These are phyloP conservation scores for Gossypium aridum DNA, from an alignment of 441 rosid species.

Conservation along the genomic window DNA sequence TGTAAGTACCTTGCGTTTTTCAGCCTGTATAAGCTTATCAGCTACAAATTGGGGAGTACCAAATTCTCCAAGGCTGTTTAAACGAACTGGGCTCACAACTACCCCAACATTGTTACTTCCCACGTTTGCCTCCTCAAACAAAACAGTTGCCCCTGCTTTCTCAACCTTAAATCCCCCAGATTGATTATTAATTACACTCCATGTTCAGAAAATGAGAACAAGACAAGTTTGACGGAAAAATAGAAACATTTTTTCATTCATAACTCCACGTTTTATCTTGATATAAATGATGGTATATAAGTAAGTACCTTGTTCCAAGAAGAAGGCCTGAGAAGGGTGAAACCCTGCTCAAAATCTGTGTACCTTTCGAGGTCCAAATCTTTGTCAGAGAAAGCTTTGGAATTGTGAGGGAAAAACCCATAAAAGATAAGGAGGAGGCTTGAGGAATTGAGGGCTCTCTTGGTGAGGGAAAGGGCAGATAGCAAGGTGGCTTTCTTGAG, in stretches of 20 bases:
- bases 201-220: neutral
- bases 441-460: slow-evolving; percentile 50
- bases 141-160: slow-evolving; percentile 77
- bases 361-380: slow-evolving; percentile 49
- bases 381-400: slow-evolving; percentile 21
- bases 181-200: neutral
- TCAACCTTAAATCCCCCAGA: slow-evolving; percentile 43
- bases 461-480: slow-evolving; percentile 23
- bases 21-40: slow-evolving; percentile 80
- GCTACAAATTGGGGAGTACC: slow-evolving; percentile 82
- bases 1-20: slow-evolving; percentile 59
- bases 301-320: slow-evolving; percentile 59
- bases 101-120: slow-evolving; percentile 75
- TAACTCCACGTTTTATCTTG: neutral
- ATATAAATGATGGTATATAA: neutral
- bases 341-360: slow-evolving; percentile 58
- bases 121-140: slow-evolving; percentile 62
- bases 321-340: slow-evolving; percentile 70
- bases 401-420: slow-evolving; percentile 28
- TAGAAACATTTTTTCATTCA: neutral
- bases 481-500: neutral
- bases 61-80: slow-evolving; percentile 56
- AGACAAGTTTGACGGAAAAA: neutral
- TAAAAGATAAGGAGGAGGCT: slow-evolving; percentile 37
- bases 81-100: slow-evolving; percentile 85